Evolutionary conservation across 2,329 filamentous ascomycete genomes (phyloP), one percentile per base, ranked within the genome.

Genomic region (Colletotrichum tofieldiae): DNA sequence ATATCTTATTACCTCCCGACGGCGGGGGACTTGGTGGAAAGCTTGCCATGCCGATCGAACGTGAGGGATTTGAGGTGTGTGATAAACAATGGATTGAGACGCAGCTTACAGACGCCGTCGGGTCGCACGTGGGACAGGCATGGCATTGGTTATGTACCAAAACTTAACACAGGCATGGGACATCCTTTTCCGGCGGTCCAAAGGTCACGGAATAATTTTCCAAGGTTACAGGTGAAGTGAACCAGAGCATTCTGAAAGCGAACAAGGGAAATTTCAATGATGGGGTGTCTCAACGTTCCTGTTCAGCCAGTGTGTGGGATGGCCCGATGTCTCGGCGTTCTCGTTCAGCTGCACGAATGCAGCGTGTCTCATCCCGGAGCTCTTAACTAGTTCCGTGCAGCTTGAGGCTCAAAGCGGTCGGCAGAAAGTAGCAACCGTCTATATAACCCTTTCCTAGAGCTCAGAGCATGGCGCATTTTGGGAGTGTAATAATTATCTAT

Each of bases 371-470:
- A 51, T 29, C 7, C 26, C 43, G n/a, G 59, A 23, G 8, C 18
- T 18, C 6, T 49, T 35, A 39, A 41, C 59, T 35, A 26, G 58
- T 35, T 47, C n/a, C 32, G 59, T 51, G 12, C n/a, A 37, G 18
- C 29, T 4, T 18, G n/a, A 8, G 29, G 37, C 8, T 49, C 2
- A 11, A 47, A n/a, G 45, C 26, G 12, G 20, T 3, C 4, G 5
- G 32, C 4, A 26, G 43, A 1, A 26, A 12, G 0, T 26, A 1
- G n/a, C 4, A 41, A 37, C 7, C 8, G 6, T 35, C 43, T 62
- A 62, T 62, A 62, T 62, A 62, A 20, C 7, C 23, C 23, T 62
- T n/a, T 51, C 59, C 26, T n/a, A 14, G 7, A 49, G 29, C 20
- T 62, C 59, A 26, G 29, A n/a, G 12, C 1, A 18, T 26, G 12